These are phyloP conservation scores for Amanita subjunquillea DNA, from an alignment of 768 basidiomycete species.

Conservation along the genomic window DNA sequence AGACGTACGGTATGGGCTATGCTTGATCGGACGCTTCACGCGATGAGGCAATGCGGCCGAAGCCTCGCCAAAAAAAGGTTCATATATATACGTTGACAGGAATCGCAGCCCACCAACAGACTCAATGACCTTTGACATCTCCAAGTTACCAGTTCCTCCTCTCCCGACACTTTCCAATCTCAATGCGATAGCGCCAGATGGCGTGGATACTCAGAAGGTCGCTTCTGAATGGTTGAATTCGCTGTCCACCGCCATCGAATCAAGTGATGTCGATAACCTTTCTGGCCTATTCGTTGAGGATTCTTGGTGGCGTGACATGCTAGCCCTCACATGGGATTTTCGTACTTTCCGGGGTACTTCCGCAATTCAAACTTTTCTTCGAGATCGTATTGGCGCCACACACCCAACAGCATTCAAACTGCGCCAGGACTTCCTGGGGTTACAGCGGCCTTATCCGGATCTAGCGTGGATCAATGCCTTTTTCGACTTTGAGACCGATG, in stretches of 20 bases:
- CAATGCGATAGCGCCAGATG: conserved; percentile 11
- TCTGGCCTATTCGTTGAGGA: conserved; percentile 14
- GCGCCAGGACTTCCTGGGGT: conserved; percentile 16
- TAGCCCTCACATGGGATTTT: conserved; percentile 42
- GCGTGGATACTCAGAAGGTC: conserved; percentile 16
- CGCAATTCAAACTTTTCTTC: conserved; percentile 30
- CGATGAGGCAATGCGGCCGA: no score
- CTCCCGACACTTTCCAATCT: conserved; percentile 20
- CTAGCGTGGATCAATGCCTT: conserved; percentile 36
- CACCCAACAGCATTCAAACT: conserved; percentile 21
- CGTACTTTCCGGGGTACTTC: conserved; percentile 34
- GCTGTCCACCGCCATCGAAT: conserved; percentile 10
- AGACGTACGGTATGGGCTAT: no score
- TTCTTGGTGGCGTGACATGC: conserved; percentile 40
- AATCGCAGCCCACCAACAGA: no score
- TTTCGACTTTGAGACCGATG: conserved; percentile 34
- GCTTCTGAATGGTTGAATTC: conserved; percentile 20
- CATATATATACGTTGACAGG: no score
- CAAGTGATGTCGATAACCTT: conserved; percentile 9
- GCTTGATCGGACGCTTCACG: no score
- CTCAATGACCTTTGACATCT: not conserved
- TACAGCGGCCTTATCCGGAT: conserved; percentile 26
- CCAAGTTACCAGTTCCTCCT: conserved; percentile 9
- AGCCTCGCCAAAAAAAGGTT: no score
- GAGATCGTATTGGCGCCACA: conserved; percentile 21